Base-by-base conservation (phyloP, 1,284 basidiomycete genomes). In the Leccinum huronense region DNA sequence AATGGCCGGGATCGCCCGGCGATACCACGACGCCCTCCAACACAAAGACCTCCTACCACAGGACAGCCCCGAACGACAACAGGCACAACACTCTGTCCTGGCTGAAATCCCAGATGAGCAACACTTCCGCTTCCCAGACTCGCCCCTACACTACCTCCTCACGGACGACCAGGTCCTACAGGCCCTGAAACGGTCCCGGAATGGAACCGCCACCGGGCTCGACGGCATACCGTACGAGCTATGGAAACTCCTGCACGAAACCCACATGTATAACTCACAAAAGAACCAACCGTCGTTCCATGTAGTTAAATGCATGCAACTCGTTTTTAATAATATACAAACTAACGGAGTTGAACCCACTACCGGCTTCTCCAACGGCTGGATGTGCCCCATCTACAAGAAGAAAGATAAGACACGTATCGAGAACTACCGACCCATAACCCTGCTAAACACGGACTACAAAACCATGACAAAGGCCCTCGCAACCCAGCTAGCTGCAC, bases 311-410 rank as follows among this genome's bases (percentile, higher is more conserved):
- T 65, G 58, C 13, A 31, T 65, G 16, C 34, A 2, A 2, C 0
- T 6, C 0, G 3, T 62, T 0, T 64, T 30, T 16, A 68, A 68
- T 3, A 23, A 68, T 5, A 68, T 68, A 0, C 57, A 68, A 33
- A 4, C 0, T 2, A 2, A 56, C 10, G 33, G 33, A 4, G 23
- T n/a, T 9, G 55, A 56, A 5, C 33, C 55, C 14, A 4, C 10
- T 6, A 5, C 9, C 0, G 11, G 23, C 0, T 65, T 65, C 31
- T 42, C 62, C 0, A 2, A 1, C 0, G 60, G 68, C 0, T 65
- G 66, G 63, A 69, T 69, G 66, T 65, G 58, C 23, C 66, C 62
- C 0, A 9, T 69, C 0, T 69, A 63, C 9, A 69, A 63, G n/a
- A 69, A 65, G 14, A 68, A 69, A 58, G 63, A 69, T 1, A 0